phyloP scores from a whole-genome alignment of 768 basidiomycete genomes.

The Tulasnella sp. region DNA sequence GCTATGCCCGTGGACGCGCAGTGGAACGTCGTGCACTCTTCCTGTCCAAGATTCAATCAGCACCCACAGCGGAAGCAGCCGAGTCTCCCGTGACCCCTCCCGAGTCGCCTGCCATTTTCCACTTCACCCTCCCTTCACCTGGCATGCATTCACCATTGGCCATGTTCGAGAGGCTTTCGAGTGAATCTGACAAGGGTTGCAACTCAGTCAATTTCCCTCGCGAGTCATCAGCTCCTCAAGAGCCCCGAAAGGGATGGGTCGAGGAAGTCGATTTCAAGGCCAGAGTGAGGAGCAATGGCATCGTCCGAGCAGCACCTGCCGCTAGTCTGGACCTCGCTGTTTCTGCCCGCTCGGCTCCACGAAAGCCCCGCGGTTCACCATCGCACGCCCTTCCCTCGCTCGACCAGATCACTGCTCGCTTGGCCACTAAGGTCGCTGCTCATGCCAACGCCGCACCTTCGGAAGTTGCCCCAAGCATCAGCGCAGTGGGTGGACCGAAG shows the following conservation, averaged over 20 bases:
- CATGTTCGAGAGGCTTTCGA: slow-evolving; percentile 50
- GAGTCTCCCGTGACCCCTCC: slow-evolving; percentile 61
- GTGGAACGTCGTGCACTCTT: slow-evolving; percentile 73
- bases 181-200: slow-evolving; percentile 9
- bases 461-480: background rate
- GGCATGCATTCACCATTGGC: slow-evolving; percentile 61
- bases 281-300: slow-evolving; percentile 21
- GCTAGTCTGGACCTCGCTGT: background rate
- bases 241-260: slow-evolving; percentile 44
- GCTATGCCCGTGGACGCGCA: slow-evolving; percentile 34
- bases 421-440: slow-evolving; percentile 34
- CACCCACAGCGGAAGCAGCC: slow-evolving; percentile 58
- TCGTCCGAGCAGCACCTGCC: background rate
- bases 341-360: slow-evolving; percentile 40
- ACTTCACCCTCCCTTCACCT: slow-evolving; percentile 65
- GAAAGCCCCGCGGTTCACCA: slow-evolving; percentile 29
- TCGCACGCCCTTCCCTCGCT: slow-evolving; percentile 55
- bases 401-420: slow-evolving; percentile 68
- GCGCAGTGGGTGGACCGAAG: slow-evolving; percentile 1
- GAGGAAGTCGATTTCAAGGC: slow-evolving; percentile 60
- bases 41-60: slow-evolving; percentile 66
- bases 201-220: slow-evolving; percentile 18
- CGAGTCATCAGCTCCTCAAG: background rate
- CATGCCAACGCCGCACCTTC: background rate
- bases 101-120: slow-evolving; percentile 65